Conservation (phyloP, 306 rosid genomes). For the Castanospermum australe region DNA sequence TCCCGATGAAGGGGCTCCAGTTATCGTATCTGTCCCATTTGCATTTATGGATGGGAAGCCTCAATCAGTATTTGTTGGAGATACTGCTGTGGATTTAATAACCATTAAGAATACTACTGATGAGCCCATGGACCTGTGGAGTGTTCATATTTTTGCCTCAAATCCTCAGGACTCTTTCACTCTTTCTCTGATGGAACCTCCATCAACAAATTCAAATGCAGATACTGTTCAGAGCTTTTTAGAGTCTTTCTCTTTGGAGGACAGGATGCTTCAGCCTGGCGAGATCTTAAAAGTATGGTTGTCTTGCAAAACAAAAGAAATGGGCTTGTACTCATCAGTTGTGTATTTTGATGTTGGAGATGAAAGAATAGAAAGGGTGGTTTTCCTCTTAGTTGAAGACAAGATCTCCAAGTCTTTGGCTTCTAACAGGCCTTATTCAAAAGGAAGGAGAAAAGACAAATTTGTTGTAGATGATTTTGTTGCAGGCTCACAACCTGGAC, state of each 20-base stretch:
- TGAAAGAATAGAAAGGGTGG: slow-evolving; percentile 69
- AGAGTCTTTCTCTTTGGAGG: slow-evolving; percentile 68
- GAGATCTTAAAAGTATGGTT: slow-evolving; percentile 73
- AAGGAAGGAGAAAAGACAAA: slow-evolving; percentile 55
- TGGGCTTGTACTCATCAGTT: slow-evolving; percentile 65
- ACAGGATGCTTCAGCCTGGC: slow-evolving; percentile 77
- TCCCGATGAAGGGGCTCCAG: slow-evolving; percentile 47
- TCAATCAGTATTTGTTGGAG: slow-evolving; percentile 55
- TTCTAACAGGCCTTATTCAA: slow-evolving; percentile 61
- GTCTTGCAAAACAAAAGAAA: slow-evolving; percentile 83
- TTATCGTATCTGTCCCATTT: slow-evolving; percentile 73
- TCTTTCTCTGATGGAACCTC: slow-evolving; percentile 81
- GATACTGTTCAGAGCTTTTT: slow-evolving; percentile 41
- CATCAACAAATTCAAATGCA: slow-evolving; percentile 37
- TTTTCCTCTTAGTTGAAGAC: slow-evolving; percentile 82
- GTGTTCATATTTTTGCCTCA: slow-evolving; percentile 74
- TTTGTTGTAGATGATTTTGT: slow-evolving; percentile 40
- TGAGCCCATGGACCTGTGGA: slow-evolving; percentile 75
- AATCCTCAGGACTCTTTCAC: slow-evolving; percentile 72
- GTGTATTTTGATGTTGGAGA: slow-evolving; percentile 77
- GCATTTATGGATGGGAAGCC: slow-evolving; percentile 65
- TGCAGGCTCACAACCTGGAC: slow-evolving; percentile 50
- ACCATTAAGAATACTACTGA: slow-evolving; percentile 67
- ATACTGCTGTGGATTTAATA: slow-evolving; percentile 52
- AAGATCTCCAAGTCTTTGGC: slow-evolving; percentile 71